phyloP scores from a whole-genome alignment of 768 basidiomycete genomes.

The Lactifluus rugatus region DNA sequence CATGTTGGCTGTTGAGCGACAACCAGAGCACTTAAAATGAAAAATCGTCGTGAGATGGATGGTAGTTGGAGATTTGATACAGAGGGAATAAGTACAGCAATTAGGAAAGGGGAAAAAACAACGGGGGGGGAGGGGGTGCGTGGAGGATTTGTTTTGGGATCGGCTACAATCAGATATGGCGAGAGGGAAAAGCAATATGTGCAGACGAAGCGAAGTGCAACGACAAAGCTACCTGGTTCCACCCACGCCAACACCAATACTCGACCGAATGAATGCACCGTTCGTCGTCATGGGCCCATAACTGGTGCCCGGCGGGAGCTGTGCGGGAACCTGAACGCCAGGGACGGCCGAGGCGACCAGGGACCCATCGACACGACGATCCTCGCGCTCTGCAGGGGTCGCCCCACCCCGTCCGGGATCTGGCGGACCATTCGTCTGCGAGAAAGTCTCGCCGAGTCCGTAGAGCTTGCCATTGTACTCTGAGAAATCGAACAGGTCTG shows the following conservation, averaged over 20 bases:
- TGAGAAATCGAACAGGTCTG: constrained; percentile 73
- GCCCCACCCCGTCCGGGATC: constrained; percentile 61
- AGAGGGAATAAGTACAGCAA: constrained; percentile 29
- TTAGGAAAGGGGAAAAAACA: constrained; percentile 17
- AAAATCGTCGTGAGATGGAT: neutral
- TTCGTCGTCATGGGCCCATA: constrained; percentile 21
- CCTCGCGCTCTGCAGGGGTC: constrained; percentile 76
- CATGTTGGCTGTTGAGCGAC: neutral
- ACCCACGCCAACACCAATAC: constrained; percentile 17
- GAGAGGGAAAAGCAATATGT: constrained; percentile 1
- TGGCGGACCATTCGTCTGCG: constrained; percentile 52
- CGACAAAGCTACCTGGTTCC: constrained; percentile 13
- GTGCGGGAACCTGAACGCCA: constrained; percentile 10
- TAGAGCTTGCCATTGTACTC: constrained; percentile 80
- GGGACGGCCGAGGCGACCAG: constrained; percentile 38
- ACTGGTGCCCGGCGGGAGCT: constrained; percentile 14
- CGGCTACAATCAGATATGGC: constrained; percentile 10
- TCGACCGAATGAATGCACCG: constrained; percentile 17
- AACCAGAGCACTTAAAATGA: constrained; percentile 9
- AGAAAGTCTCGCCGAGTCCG: constrained; percentile 74
- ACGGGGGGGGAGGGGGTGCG: neutral
- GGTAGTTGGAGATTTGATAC: constrained; percentile 20
- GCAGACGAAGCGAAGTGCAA: constrained; percentile 12
- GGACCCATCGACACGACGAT: constrained; percentile 43
- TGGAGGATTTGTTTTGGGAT: constrained; percentile 15